phyloP scores from a whole-genome alignment of 2,329 filamentous ascomycete species.

The Cephalotrichum gorgonifer region DNA sequence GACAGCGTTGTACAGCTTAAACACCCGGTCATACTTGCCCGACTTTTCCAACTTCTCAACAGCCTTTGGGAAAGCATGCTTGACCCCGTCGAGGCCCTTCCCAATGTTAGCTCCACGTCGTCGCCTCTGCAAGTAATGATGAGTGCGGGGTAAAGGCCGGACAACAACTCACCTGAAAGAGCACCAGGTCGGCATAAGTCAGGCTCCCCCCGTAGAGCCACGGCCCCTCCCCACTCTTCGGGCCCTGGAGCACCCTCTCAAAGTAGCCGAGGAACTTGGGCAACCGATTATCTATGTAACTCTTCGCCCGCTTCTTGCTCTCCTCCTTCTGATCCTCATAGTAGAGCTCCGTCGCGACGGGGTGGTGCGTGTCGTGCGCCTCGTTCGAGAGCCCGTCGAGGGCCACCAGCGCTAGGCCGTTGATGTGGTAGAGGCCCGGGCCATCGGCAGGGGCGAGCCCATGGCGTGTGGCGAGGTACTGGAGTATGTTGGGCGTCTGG shows the following conservation, averaged over 20 bases:
- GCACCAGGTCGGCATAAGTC: constrained; percentile 62
- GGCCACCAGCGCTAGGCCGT: constrained; percentile 56
- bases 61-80: constrained; percentile 62
- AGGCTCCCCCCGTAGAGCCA: constrained; percentile 57
- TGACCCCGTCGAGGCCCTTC: constrained; percentile 44
- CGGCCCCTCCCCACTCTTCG: constrained; percentile 44
- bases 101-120: background rate
- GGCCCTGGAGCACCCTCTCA: constrained; percentile 51
- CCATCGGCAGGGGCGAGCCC: constrained; percentile 38
- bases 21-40: constrained; percentile 49
- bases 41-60: constrained; percentile 40
- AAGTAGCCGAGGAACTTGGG: constrained; percentile 67
- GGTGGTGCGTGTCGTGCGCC: constrained; percentile 67
- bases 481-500: constrained; percentile 64
- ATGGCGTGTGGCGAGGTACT: constrained; percentile 55
- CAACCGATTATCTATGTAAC: constrained; percentile 51
- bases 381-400: constrained; percentile 63
- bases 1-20: constrained; percentile 53
- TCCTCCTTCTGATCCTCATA: constrained; percentile 72
- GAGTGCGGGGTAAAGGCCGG: background rate
- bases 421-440: constrained; percentile 43
- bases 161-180: constrained; percentile 51
- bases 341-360: constrained; percentile 45
- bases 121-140: background rate
- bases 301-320: constrained; percentile 41